Evolutionary conservation across 2,329 filamentous ascomycete species (phyloP).

Genomic region (Aureobasidium sp.): DNA sequence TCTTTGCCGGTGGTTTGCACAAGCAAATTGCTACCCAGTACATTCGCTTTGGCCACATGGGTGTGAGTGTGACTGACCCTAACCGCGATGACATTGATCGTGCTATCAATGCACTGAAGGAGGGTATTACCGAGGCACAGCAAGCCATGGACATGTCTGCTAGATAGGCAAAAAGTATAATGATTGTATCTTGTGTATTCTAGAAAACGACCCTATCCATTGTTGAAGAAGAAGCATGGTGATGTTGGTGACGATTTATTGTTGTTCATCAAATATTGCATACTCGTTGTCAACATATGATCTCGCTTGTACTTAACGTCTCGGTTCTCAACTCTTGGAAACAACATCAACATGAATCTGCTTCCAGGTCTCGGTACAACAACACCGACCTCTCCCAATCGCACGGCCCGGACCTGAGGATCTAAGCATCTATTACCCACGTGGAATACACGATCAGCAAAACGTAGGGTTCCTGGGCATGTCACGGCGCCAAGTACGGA

Average conservation of each 20-base stretch:
- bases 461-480: neutral
- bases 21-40: constrained; percentile 93
- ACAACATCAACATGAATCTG: neutral
- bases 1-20: constrained; percentile 93
- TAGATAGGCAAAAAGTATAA: constrained; percentile 5
- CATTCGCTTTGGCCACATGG: constrained; percentile 96
- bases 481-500: neutral
- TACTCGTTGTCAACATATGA: neutral
- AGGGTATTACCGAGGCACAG: constrained; percentile 61
- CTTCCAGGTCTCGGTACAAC: neutral
- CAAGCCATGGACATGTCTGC: neutral
- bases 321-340: neutral
- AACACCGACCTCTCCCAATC: neutral
- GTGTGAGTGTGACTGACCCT: constrained; percentile 80
- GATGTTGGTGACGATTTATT: neutral
- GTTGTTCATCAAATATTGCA: neutral
- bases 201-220: neutral
- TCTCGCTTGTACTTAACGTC: neutral
- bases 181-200: neutral
- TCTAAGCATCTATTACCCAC: neutral
- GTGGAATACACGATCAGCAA: neutral
- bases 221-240: neutral
- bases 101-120: constrained; percentile 70
- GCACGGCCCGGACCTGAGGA: neutral
- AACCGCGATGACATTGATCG: constrained; percentile 75